phyloP scores from a whole-genome alignment of 75 land plant genomes.

The Pinus taeda region DNA sequence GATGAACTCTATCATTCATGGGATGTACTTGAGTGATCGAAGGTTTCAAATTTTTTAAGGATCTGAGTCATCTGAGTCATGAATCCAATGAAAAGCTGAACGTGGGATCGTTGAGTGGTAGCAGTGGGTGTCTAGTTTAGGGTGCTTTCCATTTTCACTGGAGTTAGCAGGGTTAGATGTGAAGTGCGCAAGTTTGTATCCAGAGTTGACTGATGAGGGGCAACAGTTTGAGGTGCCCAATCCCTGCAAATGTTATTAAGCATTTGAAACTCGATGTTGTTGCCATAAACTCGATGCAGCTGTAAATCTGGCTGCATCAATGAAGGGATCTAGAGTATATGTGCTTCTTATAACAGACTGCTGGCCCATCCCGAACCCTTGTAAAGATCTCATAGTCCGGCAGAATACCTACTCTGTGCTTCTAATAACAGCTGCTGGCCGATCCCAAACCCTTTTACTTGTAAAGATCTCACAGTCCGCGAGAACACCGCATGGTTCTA shows the following conservation, averaged over 20 bases:
- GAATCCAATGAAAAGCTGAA: constrained; percentile 18
- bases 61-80: constrained; percentile 16
- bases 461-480: constrained; percentile 56
- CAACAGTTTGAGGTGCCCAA: constrained; percentile 40
- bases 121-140: constrained; percentile 30
- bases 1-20: constrained; percentile 41
- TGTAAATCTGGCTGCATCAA: constrained; percentile 54
- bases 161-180: constrained; percentile 63
- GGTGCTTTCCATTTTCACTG: constrained; percentile 23
- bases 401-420: constrained; percentile 28
- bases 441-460: constrained; percentile 60
- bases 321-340: constrained; percentile 19
- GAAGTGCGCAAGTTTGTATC: background rate
- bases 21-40: constrained; percentile 34
- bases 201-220: constrained; percentile 10
- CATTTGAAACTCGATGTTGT: constrained; percentile 48
- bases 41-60: constrained; percentile 22
- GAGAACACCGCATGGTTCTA: constrained; percentile 67
- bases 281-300: constrained; percentile 65
- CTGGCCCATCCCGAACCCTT: too few species aligned
- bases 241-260: constrained; percentile 30
- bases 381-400: too few species aligned
- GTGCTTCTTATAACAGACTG: too few species aligned
- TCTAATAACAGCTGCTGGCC: constrained; percentile 64
- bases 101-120: constrained; percentile 59